These are phyloP conservation scores for Axilococcus clingmanii DNA, from an alignment of 139 green algal species.

Conservation along the genomic window DNA sequence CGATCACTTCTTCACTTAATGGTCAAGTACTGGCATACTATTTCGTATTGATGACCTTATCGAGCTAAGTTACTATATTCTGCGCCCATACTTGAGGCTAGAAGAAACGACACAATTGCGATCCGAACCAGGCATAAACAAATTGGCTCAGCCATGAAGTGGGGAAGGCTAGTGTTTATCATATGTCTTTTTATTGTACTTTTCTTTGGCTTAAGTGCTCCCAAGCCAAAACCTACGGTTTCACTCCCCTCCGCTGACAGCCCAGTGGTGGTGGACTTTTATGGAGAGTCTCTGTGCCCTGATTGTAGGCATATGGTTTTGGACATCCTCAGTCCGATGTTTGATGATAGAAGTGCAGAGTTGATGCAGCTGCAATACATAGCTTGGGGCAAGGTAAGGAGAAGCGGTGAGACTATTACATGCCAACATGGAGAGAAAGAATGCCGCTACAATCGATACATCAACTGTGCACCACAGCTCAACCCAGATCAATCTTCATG, in stretches of 20 bases:
- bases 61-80: no score
- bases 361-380: conserved; percentile 18
- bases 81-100: no score
- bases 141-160: not conserved
- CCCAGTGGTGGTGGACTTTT: conserved; percentile 13
- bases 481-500: conserved; percentile 6
- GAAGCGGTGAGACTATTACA: not conserved
- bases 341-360: conserved; percentile 2
- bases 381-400: conserved; percentile 19
- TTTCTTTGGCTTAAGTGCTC: not conserved
- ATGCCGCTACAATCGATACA: conserved; percentile 24
- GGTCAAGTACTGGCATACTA: no score
- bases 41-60: no score
- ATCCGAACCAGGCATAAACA: no score
- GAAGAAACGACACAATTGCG: no score
- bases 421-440: conserved; percentile 23
- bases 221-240: not conserved
- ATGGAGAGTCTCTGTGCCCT: conserved; percentile 19
- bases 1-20: no score
- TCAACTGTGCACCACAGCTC: conserved; percentile 16
- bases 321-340: conserved; percentile 19
- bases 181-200: not conserved
- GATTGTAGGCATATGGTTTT: conserved; percentile 27
- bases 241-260: not conserved
- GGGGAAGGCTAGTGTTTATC: not conserved